Conservation (phyloP, 2,329 filamentous ascomycete genomes). For the Blastomyces emzantsi region DNA sequence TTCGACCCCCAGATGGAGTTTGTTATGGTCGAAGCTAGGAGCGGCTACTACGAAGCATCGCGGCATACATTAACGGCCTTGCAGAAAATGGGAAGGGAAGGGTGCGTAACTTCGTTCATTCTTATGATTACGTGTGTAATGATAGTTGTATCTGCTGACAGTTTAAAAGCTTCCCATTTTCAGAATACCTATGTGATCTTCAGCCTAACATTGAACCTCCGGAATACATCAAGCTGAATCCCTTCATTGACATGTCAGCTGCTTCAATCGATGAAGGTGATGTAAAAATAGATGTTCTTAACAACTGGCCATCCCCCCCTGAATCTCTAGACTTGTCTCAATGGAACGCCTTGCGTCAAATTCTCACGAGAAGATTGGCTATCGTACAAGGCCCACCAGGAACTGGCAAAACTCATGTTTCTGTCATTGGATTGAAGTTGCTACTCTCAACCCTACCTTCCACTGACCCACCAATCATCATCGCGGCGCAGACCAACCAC, state of each 20-base stretch:
- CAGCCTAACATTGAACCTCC: constrained; percentile 40
- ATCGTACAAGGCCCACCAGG: constrained; percentile 78
- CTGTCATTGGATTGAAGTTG: constrained; percentile 59
- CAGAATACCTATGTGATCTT: constrained; percentile 36
- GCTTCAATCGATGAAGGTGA: constrained; percentile 30
- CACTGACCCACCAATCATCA: constrained; percentile 59
- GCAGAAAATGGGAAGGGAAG: constrained; percentile 54
- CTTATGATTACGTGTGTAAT: not conserved
- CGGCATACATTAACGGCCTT: constrained; percentile 64
- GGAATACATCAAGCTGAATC: constrained; percentile 43
- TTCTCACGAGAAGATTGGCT: constrained; percentile 62
- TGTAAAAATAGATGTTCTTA: constrained; percentile 47
- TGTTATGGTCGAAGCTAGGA: constrained; percentile 68
- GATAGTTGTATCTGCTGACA: not conserved
- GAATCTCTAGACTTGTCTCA: constrained; percentile 62
- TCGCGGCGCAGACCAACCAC: constrained; percentile 85
- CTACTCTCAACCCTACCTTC: constrained; percentile 51
- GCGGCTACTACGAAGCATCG: constrained; percentile 67
- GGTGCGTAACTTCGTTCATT: constrained; percentile 22
- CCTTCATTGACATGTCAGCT: constrained; percentile 43
- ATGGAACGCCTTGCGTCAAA: constrained; percentile 55
- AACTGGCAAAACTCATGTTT: constrained; percentile 74
- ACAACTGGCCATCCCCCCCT: constrained; percentile 43
- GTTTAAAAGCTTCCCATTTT: constrained; percentile 35
- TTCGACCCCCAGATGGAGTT: constrained; percentile 62